Base-by-base conservation (phyloP, 192 early-diverging fungal genomes). In the Coemansia sp. region DNA sequence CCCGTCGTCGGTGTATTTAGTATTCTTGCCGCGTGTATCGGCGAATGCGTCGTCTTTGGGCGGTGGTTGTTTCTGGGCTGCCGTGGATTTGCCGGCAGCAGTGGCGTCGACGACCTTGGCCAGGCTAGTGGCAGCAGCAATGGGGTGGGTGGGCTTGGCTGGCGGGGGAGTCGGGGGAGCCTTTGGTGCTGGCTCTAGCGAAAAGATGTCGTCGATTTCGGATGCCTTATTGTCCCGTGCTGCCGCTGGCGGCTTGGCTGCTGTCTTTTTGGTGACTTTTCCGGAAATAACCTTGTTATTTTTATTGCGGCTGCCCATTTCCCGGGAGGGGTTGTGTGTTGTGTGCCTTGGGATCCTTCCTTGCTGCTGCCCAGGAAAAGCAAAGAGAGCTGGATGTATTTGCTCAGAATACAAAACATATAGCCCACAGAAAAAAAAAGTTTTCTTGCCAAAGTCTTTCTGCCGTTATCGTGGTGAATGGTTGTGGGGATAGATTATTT, bases 1-100 rank as follows among this genome's bases (percentile, higher is more conserved):
- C 0, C 70, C 70, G 22, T 74, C 64, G 0, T 74, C 70, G 0
- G 70, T 74, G 44, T 74, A 74, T 7, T 74, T 72, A 18, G 61
- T 55, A 17, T 55, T 46, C 30, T 64, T 59, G 33, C 67, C 67
- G 3, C 56, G 40, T 21, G 60, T 64, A 37, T 71, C 67, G 17
- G 43, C 60, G 40, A 71, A 71, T 13, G 39, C 48, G 25, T 58
- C 67, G 14, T 54, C 40, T 9, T 55, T 31, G 12, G 55, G 55
- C 9, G 44, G 30, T 13, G 16, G 30, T 25, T 38, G 33, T 9
- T 44, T 26, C 27, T 47, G 34, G 18, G 36, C 25, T 22, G 26
- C 2, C 21, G 17, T 26, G 1, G 39, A 7, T 12, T 45, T 56
- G 22, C 47, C 51, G 3, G 48, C 34, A 0, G 20, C 22, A 10